These are phyloP conservation scores for Golubevia pallescens DNA, from an alignment of 1,284 basidiomycete species.

Conservation along the genomic window DNA sequence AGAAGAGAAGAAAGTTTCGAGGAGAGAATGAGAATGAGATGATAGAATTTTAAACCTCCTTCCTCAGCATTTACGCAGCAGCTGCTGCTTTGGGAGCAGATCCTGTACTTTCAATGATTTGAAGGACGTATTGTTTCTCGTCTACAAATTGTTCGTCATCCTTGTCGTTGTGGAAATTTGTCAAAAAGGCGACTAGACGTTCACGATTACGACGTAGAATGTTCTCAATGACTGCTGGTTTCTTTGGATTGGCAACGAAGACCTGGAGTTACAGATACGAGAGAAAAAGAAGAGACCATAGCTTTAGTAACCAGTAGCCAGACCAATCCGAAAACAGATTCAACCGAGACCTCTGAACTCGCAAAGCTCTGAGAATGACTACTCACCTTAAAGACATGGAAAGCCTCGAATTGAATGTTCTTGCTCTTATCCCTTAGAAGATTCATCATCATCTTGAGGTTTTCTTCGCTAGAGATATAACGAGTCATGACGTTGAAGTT, in stretches of 20 bases:
- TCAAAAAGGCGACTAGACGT: conserved; percentile 85
- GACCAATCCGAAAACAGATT: neutral
- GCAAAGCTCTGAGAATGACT: neutral
- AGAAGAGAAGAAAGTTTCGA: too few relatives aligned
- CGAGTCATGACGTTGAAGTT: conserved; percentile 98
- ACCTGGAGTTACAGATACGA: conserved; percentile 67
- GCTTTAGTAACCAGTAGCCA: neutral
- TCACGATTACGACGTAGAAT: conserved; percentile 94
- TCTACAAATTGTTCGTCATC: conserved; percentile 70
- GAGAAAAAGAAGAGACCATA: neutral
- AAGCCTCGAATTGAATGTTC: conserved; percentile 99
- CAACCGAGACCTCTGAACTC: neutral
- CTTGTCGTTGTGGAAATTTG: conserved; percentile 96
- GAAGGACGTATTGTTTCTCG: conserved; percentile 61
- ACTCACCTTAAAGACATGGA: conserved; percentile 97
- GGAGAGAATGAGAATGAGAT: too few relatives aligned
- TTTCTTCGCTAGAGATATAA: conserved; percentile 84
- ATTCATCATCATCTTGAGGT: conserved; percentile 99
- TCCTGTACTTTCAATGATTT: conserved; percentile 43
- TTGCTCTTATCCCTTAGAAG: conserved; percentile 93
- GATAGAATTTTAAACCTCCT: too few relatives aligned
- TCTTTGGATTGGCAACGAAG: conserved; percentile 99
- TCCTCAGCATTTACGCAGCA: neutral
- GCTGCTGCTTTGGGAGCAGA: neutral
- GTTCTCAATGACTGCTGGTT: conserved; percentile 88